Conservation (phyloP, 805 yeast species). For the Sugiyamaella marilandica region DNA sequence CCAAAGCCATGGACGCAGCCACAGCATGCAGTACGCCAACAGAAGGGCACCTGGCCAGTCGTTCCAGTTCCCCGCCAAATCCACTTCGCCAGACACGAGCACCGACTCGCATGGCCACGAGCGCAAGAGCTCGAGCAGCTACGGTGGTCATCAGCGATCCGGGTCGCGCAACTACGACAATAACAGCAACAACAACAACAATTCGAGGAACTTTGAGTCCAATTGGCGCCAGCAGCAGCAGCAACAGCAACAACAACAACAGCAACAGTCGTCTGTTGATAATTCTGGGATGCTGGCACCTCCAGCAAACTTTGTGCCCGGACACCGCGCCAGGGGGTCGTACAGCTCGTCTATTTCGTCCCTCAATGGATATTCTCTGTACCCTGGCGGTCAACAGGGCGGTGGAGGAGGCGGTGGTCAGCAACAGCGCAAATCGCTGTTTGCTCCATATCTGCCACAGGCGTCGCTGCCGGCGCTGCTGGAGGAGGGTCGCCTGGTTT, state of each 20-base stretch:
- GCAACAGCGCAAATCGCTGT: constrained; percentile 55
- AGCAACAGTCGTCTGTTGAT: background rate
- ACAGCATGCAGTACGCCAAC: constrained; percentile 20
- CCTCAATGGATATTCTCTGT: constrained; percentile 26
- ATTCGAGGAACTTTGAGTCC: constrained; percentile 26
- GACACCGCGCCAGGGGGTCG: constrained; percentile 74
- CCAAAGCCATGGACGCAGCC: constrained; percentile 18
- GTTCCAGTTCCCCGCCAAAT: constrained; percentile 28
- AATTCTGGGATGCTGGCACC: constrained; percentile 11
- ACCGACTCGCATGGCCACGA: constrained; percentile 23
- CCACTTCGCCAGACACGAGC: constrained; percentile 46
- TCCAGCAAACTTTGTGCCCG: constrained; percentile 53
- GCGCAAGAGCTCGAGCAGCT: constrained; percentile 16
- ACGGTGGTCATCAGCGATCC: constrained; percentile 45
- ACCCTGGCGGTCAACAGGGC: constrained; percentile 9
- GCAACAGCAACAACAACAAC: constrained; percentile 7
- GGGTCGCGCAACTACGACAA: constrained; percentile 27
- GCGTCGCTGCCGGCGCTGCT: constrained; percentile 84
- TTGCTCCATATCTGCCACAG: constrained; percentile 95
- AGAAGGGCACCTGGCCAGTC: constrained; percentile 29
- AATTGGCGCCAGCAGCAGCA: constrained; percentile 25
- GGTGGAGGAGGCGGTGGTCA: constrained; percentile 32
- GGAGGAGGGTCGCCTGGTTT: constrained; percentile 83
- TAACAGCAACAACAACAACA: constrained; percentile 11
- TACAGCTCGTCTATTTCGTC: constrained; percentile 51